Evolutionary conservation across 352 stramenopile species (phyloP).

Genomic region (Phytophthora fragariaefolia): DNA sequence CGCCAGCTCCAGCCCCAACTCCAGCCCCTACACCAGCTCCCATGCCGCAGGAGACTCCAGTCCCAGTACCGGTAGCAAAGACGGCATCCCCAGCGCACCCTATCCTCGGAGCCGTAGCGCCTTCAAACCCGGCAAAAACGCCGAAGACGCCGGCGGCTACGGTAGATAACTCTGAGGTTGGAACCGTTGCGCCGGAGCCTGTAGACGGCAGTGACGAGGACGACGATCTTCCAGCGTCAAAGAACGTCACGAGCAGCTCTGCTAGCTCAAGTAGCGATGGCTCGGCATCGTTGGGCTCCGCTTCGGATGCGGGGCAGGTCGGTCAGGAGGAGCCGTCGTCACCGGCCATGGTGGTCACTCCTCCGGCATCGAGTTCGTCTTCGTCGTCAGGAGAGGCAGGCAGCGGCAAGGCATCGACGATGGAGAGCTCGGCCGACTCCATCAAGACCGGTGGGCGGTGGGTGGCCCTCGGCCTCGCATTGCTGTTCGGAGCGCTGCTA

Average conservation of each 20-base stretch:
- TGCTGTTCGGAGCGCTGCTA: constrained; percentile 29
- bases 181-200: constrained; percentile 16
- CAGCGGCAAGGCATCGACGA: constrained; percentile 14
- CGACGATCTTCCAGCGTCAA: constrained; percentile 9
- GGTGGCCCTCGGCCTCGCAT: constrained; percentile 19
- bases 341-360: constrained; percentile 1
- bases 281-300: constrained; percentile 1
- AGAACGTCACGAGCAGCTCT: constrained; percentile 19
- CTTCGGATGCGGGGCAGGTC: constrained; percentile 18
- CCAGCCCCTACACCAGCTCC: too few relatives aligned
- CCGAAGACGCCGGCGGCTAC: not conserved
- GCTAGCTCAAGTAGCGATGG: constrained; percentile 9
- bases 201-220: constrained; percentile 13
- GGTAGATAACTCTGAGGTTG: not conserved
- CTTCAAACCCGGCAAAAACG: not conserved
- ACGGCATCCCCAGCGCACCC: constrained; percentile 1
- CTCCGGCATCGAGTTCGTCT: constrained; percentile 15
- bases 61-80: too few relatives aligned
- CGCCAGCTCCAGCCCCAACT: not conserved
- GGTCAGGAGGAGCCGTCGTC: constrained; percentile 21
- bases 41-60: too few relatives aligned
- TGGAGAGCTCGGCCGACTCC: constrained; percentile 22
- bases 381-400: constrained; percentile 11
- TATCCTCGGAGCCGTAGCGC: constrained; percentile 14
- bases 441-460: constrained; percentile 16